Conservation (phyloP, 352 stramenopile genomes). For the Globisporangium polare region DNA sequence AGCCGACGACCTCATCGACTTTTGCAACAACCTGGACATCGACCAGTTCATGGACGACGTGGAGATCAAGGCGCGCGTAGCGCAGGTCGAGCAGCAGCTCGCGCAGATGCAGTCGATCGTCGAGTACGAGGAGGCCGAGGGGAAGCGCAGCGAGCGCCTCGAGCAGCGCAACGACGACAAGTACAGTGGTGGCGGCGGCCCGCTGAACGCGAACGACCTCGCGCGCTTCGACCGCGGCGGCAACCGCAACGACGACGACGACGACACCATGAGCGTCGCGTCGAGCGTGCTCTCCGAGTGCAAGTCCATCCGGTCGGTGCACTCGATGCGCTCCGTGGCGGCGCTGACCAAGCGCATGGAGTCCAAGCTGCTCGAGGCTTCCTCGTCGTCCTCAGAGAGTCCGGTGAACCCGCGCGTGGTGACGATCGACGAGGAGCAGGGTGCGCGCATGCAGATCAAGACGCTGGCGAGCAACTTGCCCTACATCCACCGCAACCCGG, state of each 20-base stretch:
- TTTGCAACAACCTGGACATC: conserved; percentile 92
- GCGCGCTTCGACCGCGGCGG: conserved; percentile 29
- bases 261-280: conserved; percentile 67
- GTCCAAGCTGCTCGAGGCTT: conserved; percentile 47
- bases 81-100: conserved; percentile 89
- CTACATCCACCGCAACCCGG: conserved; percentile 94
- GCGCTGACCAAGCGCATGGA: conserved; percentile 70
- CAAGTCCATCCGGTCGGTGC: conserved; percentile 84
- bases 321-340: conserved; percentile 76
- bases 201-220: conserved; percentile 53
- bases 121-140: conserved; percentile 67
- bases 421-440: conserved; percentile 88
- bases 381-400: conserved; percentile 17
- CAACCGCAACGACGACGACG: conserved; percentile 32
- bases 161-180: conserved; percentile 68
- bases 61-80: conserved; percentile 76
- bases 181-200: conserved; percentile 18
- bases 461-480: conserved; percentile 88
- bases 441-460: conserved; percentile 85
- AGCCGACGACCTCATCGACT: conserved; percentile 91
- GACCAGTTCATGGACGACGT: conserved; percentile 94
- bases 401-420: conserved; percentile 78
- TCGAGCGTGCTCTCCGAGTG: conserved; percentile 79
- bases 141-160: conserved; percentile 81
- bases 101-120: conserved; percentile 85